A percentile compares a stretch with the other conserved stretches of the same genome.
These are phyloP conservation scores for Hondaea fermentalgiana DNA, from an alignment of 108 stramenopile species.

Conservation along the genomic window DNA sequence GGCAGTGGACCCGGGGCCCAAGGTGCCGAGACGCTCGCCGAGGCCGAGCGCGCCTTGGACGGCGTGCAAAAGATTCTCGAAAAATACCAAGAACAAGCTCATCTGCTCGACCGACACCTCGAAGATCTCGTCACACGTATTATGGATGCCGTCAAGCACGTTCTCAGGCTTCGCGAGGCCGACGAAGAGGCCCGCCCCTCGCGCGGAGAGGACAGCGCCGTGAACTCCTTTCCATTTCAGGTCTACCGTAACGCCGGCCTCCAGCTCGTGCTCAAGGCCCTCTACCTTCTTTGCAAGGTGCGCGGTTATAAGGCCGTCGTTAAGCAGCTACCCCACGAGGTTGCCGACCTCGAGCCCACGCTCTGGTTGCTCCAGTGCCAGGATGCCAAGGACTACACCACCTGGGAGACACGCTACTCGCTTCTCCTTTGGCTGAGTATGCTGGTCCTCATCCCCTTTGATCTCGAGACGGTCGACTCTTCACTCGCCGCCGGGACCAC, in stretches of 20 bases:
- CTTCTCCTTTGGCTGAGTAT: slow-evolving; percentile 91
- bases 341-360: slow-evolving; percentile 74
- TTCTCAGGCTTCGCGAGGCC: not conserved
- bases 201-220: slow-evolving; percentile 1
- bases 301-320: slow-evolving; percentile 77
- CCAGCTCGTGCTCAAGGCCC: slow-evolving; percentile 57
- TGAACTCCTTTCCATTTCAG: slow-evolving; percentile 17
- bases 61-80: slow-evolving; percentile 44
- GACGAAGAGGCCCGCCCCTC: not conserved
- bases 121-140: slow-evolving; percentile 56
- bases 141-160: slow-evolving; percentile 14
- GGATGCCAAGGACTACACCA: slow-evolving; percentile 44
- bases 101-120: slow-evolving; percentile 72
- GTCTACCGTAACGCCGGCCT: slow-evolving; percentile 36
- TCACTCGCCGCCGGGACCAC: not conserved
- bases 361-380: slow-evolving; percentile 54
- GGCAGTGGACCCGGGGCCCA: not conserved
- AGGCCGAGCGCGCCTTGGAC: not conserved
- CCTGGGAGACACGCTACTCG: slow-evolving; percentile 84
- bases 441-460: slow-evolving; percentile 86
- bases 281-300: slow-evolving; percentile 82
- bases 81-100: slow-evolving; percentile 85
- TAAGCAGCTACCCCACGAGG: slow-evolving; percentile 78
- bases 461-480: slow-evolving; percentile 70
- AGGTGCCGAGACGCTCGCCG: not conserved